Conservation (phyloP, 306 rosid genomes). For the Quercus berberidifolia region DNA sequence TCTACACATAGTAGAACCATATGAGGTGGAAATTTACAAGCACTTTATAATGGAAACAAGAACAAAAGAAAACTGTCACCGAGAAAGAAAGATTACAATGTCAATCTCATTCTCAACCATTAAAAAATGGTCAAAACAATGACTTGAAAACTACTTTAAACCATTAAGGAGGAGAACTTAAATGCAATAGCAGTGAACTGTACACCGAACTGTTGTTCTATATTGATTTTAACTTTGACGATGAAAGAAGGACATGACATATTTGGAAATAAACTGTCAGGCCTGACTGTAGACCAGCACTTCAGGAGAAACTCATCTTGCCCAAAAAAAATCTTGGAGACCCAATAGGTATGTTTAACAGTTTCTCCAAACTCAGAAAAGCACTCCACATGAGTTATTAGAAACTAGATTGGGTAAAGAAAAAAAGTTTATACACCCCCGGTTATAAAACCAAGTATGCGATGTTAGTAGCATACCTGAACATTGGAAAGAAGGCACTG, state of each 20-base stretch:
- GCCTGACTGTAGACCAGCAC: not conserved
- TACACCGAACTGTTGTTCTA: too few species aligned
- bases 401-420: not conserved
- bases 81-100: not conserved
- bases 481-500: slow-evolving; percentile 72
- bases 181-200: not conserved
- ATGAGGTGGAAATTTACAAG: not conserved
- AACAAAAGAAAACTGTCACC: slow-evolving; percentile 7
- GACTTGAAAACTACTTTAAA: not conserved
- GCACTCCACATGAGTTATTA: not conserved
- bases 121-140: slow-evolving; percentile 3
- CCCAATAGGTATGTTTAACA: not conserved
- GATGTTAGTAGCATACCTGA: slow-evolving; percentile 52
- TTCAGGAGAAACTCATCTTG: not conserved
- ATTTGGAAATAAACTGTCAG: not conserved
- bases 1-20: not conserved
- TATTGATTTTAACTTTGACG: not conserved
- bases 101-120: slow-evolving; percentile 3
- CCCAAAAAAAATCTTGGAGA: not conserved
- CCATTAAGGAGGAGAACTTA: not conserved
- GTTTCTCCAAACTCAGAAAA: not conserved
- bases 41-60: not conserved
- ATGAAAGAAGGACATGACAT: not conserved
- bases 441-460: not conserved
- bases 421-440: not conserved